Evolutionary conservation across 495 filamentous ascomycete species (phyloP), one percentile per base, ranked within the genome.

Genomic region (Coniosporium apollinis): DNA sequence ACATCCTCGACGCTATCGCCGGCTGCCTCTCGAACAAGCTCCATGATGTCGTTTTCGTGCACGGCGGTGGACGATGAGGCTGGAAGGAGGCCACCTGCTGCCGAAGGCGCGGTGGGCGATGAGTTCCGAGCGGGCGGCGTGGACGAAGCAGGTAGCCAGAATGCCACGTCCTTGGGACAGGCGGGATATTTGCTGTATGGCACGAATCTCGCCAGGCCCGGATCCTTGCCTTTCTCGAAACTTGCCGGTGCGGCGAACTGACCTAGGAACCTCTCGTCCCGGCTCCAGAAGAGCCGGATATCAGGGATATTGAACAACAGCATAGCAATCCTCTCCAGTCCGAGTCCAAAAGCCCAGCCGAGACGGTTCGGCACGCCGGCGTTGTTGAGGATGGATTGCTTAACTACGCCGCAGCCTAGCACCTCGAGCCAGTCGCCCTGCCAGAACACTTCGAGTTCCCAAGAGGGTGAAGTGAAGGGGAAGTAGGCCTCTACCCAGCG

Each of bases 401-500:
- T 69, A 31, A 80, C 75, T 13, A 97, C 74, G n/a, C 91, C 91
- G 49, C 81, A 93, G 3, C 91, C 89, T 2, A 97, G 66, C 4
- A 96, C 67, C 59, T 96, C 89, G 4, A 97, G 73, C 89, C 89
- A 97, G 46, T 83, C 77, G 26, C 78, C 84, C 51, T 82, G 74
- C 74, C 87, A 96, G 62, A 81, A 85, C 11, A 97, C 82, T 52
- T 97, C 89, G 8, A 97, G 64, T 46, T 97, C 89, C 83, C 83
- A 97, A 0, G 77, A 85, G 0, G 91, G 89, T 28, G 72, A 81
- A 0, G 89, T 97, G 52, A 94, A 96, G 5, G 89, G 89, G 61
- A 97, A 84, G 56, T 92, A 96, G 3, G 89, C 84, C 51, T 94
- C 86, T 3, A 96, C 75, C 89, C 89, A 97, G 34, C 89, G 73